Percentiles rank a stretch among this genome's conserved stretches.
These are phyloP conservation scores for Claviceps sp. DNA, from an alignment of 2,329 filamentous ascomycete genomes.

Conservation along the genomic window DNA sequence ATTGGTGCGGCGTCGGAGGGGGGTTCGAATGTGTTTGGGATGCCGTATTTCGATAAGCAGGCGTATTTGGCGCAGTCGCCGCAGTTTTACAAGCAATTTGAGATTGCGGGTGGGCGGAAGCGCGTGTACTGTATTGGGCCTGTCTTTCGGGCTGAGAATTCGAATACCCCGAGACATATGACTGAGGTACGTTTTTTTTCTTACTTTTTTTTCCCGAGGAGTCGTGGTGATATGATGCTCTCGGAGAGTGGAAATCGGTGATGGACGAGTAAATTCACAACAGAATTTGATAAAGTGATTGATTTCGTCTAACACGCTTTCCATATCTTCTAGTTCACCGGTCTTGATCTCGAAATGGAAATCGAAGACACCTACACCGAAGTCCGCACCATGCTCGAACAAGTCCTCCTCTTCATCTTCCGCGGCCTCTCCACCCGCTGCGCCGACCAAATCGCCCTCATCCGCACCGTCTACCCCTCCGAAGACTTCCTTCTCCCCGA, in stretches of 20 bases:
- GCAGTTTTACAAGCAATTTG: slow-evolving; percentile 79
- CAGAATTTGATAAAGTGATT: too few relatives aligned
- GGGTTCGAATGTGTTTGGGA: slow-evolving; percentile 78
- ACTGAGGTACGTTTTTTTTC: slow-evolving; percentile 42
- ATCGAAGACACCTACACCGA: slow-evolving; percentile 69
- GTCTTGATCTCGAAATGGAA: slow-evolving; percentile 83
- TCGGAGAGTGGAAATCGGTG: too few relatives aligned
- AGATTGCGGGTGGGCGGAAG: slow-evolving; percentile 67
- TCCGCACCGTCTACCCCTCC: slow-evolving; percentile 62
- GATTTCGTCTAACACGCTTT: too few relatives aligned
- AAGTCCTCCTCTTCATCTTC: slow-evolving; percentile 68
- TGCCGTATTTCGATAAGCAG: slow-evolving; percentile 78
- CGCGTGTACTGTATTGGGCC: slow-evolving; percentile 67
- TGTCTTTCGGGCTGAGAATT: slow-evolving; percentile 77
- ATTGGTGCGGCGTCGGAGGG: slow-evolving; percentile 87
- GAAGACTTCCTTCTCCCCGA: slow-evolving; percentile 65
- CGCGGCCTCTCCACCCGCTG: slow-evolving; percentile 41
- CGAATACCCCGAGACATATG: slow-evolving; percentile 73
- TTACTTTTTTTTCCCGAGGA: neutral
- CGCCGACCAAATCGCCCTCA: slow-evolving; percentile 56
- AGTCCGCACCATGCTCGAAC: slow-evolving; percentile 58
- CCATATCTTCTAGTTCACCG: slow-evolving; percentile 43
- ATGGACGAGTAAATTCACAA: too few relatives aligned
- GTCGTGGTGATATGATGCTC: too few relatives aligned
- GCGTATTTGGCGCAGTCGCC: slow-evolving; percentile 72